phyloP scores from a whole-genome alignment of 352 stramenopile genomes.

The Pythium periplocum region DNA sequence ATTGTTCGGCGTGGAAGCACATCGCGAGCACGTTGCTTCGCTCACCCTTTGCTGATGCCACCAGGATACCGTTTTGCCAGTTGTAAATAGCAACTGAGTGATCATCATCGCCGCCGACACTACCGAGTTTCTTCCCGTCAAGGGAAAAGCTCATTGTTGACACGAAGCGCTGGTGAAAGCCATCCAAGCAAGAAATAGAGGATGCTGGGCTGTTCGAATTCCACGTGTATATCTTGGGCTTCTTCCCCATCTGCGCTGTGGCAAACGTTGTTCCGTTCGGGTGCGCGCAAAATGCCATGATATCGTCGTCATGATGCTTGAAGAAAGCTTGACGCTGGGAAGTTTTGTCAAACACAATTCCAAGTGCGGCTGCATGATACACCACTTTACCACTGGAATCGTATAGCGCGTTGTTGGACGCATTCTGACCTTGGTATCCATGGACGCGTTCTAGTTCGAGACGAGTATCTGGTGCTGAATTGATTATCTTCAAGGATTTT shows the following conservation, averaged over 20 bases:
- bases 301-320: constrained; percentile 77
- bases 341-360: constrained; percentile 56
- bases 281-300: constrained; percentile 76
- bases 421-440: constrained; percentile 71
- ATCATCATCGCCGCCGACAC: constrained; percentile 76
- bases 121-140: constrained; percentile 64
- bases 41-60: constrained; percentile 52
- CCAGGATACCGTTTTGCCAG: constrained; percentile 51
- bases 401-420: constrained; percentile 75
- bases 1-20: constrained; percentile 46
- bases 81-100: constrained; percentile 81
- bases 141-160: constrained; percentile 61
- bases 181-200: constrained; percentile 46
- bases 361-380: constrained; percentile 76
- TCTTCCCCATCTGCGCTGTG: constrained; percentile 84
- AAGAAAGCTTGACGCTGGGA: constrained; percentile 46
- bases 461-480: constrained; percentile 26
- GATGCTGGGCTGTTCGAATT: constrained; percentile 22
- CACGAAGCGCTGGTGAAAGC: constrained; percentile 78
- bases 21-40: constrained; percentile 50
- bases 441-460: constrained; percentile 68
- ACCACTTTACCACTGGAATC: constrained; percentile 49
- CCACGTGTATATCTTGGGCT: constrained; percentile 82
- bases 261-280: constrained; percentile 75
- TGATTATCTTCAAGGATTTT: constrained; percentile 26